Evolutionary conservation across 2,329 filamentous ascomycete genomes (phyloP).

Genomic region (Talaromyces marneffei): DNA sequence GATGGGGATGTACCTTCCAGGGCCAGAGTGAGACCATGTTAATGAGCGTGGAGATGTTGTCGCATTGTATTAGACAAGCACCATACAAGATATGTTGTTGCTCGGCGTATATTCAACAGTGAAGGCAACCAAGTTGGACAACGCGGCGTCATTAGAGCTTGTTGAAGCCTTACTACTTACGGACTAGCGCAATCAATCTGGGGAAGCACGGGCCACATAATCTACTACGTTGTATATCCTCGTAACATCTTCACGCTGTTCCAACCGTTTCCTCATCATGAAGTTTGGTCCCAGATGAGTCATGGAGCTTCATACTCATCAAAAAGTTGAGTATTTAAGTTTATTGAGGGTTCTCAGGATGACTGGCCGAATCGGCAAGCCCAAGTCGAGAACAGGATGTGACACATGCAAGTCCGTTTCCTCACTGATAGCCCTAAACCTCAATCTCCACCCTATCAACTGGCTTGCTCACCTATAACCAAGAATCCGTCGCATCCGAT

Average conservation of each 20-base stretch:
- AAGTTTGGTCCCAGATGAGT: too few species aligned
- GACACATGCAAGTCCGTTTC: background rate
- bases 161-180: background rate
- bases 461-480: background rate
- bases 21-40: slow-evolving; percentile 80
- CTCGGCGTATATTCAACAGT: background rate
- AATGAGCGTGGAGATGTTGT: background rate
- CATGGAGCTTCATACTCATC: too few species aligned
- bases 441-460: background rate
- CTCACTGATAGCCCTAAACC: background rate
- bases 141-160: slow-evolving; percentile 1
- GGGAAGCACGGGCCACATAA: background rate
- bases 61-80: background rate
- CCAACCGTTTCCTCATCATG: background rate
- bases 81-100: background rate
- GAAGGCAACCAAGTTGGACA: background rate
- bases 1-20: slow-evolving; percentile 60
- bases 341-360: background rate
- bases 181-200: background rate
- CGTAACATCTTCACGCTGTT: background rate
- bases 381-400: slow-evolving; percentile 1
- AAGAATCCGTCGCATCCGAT: background rate
- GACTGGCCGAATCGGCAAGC: background rate
- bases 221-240: too few species aligned
- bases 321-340: too few species aligned